A percentile compares a stretch with the other conserved stretches of the same genome.
phyloP scores from a whole-genome alignment of 352 stramenopile species.

The Phytophthora vignae region DNA sequence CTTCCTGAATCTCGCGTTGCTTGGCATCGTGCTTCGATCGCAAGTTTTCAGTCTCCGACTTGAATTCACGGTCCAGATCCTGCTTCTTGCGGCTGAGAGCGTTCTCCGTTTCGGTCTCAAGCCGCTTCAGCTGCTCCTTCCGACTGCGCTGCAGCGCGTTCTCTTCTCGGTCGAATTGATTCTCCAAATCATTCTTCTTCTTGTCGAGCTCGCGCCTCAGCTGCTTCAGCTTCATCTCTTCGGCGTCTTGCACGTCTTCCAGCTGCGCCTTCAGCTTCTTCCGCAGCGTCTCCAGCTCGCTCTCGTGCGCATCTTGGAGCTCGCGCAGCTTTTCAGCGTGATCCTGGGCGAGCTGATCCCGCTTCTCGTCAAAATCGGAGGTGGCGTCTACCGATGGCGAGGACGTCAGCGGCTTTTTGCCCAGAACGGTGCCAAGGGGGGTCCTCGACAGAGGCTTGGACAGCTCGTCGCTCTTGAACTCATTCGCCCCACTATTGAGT shows the following conservation, averaged over 20 bases:
- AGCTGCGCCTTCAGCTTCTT: slow-evolving; percentile 61
- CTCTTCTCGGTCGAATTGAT: slow-evolving; percentile 74
- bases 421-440: slow-evolving; percentile 52
- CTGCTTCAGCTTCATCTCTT: slow-evolving; percentile 68
- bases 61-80: slow-evolving; percentile 65
- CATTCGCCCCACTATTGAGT: slow-evolving; percentile 8
- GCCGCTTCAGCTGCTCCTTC: slow-evolving; percentile 72
- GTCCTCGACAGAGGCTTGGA: slow-evolving; percentile 59
- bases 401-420: slow-evolving; percentile 58
- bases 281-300: slow-evolving; percentile 38
- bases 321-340: slow-evolving; percentile 45
- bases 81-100: slow-evolving; percentile 56
- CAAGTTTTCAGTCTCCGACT: slow-evolving; percentile 53
- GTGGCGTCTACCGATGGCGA: slow-evolving; percentile 40
- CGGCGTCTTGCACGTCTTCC: slow-evolving; percentile 62
- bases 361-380: slow-evolving; percentile 58
- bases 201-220: slow-evolving; percentile 72
- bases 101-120: slow-evolving; percentile 62
- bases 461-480: slow-evolving; percentile 24
- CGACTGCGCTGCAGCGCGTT: slow-evolving; percentile 54
- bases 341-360: slow-evolving; percentile 54
- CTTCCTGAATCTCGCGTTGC: slow-evolving; percentile 53
- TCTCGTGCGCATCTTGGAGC: slow-evolving; percentile 51
- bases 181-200: slow-evolving; percentile 72
- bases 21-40: slow-evolving; percentile 49